Percentiles rank a stretch among this genome's conserved stretches.
phyloP scores from a whole-genome alignment of 371 early-diverging fungal species.

The Nematocida displodere region DNA sequence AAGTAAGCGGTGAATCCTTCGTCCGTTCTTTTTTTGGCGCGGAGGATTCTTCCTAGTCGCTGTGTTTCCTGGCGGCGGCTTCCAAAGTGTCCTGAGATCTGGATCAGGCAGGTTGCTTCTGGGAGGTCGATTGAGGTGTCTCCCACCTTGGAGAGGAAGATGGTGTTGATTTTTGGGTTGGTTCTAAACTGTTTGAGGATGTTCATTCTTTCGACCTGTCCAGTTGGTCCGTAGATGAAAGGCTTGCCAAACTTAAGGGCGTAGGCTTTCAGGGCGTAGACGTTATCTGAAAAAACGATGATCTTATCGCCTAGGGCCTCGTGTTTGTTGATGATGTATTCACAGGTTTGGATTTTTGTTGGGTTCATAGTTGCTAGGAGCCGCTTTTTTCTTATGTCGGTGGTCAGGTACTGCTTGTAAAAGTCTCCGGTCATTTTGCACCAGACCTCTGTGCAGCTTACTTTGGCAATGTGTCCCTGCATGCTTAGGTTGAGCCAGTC shows the following conservation, averaged over 20 bases:
- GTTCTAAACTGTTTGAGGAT: conserved; percentile 87
- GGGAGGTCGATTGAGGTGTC: conserved; percentile 98
- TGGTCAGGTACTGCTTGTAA: conserved; percentile 80
- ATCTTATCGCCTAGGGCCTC: conserved; percentile 93
- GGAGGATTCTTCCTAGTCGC: conserved; percentile 81
- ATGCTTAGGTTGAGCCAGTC: conserved; percentile 97
- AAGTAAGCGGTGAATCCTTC: conserved; percentile 92
- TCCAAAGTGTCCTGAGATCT: conserved; percentile 96
- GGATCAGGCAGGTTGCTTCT: conserved; percentile 94
- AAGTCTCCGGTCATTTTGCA: conserved; percentile 95
- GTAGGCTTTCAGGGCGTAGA: conserved; percentile 87
- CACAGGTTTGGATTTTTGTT: conserved; percentile 88
- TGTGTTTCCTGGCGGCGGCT: conserved; percentile 98
- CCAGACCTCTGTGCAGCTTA: conserved; percentile 95
- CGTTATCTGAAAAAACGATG: conserved; percentile 97
- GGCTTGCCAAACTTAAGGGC: conserved; percentile 80
- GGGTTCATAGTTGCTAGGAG: conserved; percentile 94
- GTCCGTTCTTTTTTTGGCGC: conserved; percentile 87
- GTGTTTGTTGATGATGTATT: conserved; percentile 87
- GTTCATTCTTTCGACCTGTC: conserved; percentile 84
- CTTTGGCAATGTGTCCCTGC: conserved; percentile 93
- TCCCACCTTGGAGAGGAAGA: conserved; percentile 95
- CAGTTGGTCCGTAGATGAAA: conserved; percentile 89
- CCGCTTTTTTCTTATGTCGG: conserved; percentile 68
- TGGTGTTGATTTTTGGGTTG: conserved; percentile 82